Conservation (phyloP, 495 filamentous ascomycete species). For the Xylaria grammica region DNA sequence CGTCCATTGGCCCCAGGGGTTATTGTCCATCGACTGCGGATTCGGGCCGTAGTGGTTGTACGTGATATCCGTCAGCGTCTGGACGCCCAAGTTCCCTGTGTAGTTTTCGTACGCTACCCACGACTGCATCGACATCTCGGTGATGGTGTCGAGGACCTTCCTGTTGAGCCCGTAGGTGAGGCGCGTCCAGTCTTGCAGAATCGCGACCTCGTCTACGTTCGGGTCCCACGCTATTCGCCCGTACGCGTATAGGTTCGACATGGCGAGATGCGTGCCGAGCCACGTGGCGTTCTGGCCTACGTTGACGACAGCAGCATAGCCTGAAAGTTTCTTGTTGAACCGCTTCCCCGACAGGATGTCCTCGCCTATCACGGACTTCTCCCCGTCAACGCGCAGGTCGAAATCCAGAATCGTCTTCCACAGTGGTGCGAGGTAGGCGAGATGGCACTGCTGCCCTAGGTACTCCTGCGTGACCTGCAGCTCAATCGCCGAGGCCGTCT, state of each 20-base stretch:
- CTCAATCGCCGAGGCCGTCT: slow-evolving; percentile 67
- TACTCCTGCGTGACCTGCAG: slow-evolving; percentile 73
- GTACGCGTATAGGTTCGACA: slow-evolving; percentile 77
- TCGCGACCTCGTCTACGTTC: slow-evolving; percentile 40
- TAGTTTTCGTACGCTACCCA: slow-evolving; percentile 77
- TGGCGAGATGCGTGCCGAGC: slow-evolving; percentile 69
- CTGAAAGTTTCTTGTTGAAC: slow-evolving; percentile 63
- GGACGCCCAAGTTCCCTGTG: slow-evolving; percentile 71
- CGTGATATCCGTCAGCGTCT: slow-evolving; percentile 72
- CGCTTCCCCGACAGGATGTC: slow-evolving; percentile 65
- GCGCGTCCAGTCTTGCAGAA: slow-evolving; percentile 69
- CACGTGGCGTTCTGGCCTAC: slow-evolving; percentile 71
- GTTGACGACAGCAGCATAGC: slow-evolving; percentile 71
- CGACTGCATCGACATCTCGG: slow-evolving; percentile 68
- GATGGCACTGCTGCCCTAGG: slow-evolving; percentile 71
- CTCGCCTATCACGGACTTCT: slow-evolving; percentile 55
- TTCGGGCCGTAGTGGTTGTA: slow-evolving; percentile 71
- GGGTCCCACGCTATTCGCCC: slow-evolving; percentile 71
- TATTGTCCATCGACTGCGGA: slow-evolving; percentile 66
- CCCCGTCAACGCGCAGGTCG: slow-evolving; percentile 63
- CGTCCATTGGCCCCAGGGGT: slow-evolving; percentile 77
- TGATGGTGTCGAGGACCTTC: slow-evolving; percentile 62
- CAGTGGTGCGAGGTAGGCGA: slow-evolving; percentile 68
- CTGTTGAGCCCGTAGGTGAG: slow-evolving; percentile 65
- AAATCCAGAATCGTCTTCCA: slow-evolving; percentile 73